Percentiles rank a stretch among this genome's conserved stretches.
phyloP scores from a whole-genome alignment of 352 stramenopile genomes.

The Phytophthora lateralis region DNA sequence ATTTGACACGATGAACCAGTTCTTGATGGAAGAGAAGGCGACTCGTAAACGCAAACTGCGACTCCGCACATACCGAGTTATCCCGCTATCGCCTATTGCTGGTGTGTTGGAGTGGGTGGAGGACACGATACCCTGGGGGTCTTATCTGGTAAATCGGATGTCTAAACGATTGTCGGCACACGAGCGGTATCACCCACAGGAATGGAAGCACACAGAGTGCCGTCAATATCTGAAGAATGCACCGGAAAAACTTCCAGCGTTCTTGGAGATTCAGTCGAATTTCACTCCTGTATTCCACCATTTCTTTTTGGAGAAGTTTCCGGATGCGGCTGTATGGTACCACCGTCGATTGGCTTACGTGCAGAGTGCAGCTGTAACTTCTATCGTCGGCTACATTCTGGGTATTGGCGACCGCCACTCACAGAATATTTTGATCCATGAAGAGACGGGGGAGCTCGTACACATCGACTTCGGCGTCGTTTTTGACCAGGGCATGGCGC shows the following conservation, averaged over 20 bases:
- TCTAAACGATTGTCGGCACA: constrained; percentile 82
- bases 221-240: constrained; percentile 76
- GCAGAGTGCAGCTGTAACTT: constrained; percentile 95
- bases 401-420: constrained; percentile 99
- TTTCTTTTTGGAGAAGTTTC: constrained; percentile 98
- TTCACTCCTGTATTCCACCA: constrained; percentile 98
- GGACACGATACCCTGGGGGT: constrained; percentile 94
- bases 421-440: constrained; percentile 98
- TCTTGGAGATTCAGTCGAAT: constrained; percentile 90
- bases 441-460: constrained; percentile 97
- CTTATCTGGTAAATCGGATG: constrained; percentile 84
- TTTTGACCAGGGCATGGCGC: constrained; percentile 97
- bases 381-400: constrained; percentile 95
- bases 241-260: constrained; percentile 82
- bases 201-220: constrained; percentile 92
- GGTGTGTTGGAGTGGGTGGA: constrained; percentile 99
- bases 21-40: constrained; percentile 71
- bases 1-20: constrained; percentile 91
- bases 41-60: constrained; percentile 76
- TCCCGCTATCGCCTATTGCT: constrained; percentile 86
- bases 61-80: constrained; percentile 97
- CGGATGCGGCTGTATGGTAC: constrained; percentile 94
- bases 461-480: constrained; percentile 99
- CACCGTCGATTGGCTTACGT: constrained; percentile 94
- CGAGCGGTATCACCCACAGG: constrained; percentile 94